Evolutionary conservation across 78 protist species (phyloP), one percentile per base, ranked within the genome.

Genomic region (Pigoraptor vietnamica): DNA sequence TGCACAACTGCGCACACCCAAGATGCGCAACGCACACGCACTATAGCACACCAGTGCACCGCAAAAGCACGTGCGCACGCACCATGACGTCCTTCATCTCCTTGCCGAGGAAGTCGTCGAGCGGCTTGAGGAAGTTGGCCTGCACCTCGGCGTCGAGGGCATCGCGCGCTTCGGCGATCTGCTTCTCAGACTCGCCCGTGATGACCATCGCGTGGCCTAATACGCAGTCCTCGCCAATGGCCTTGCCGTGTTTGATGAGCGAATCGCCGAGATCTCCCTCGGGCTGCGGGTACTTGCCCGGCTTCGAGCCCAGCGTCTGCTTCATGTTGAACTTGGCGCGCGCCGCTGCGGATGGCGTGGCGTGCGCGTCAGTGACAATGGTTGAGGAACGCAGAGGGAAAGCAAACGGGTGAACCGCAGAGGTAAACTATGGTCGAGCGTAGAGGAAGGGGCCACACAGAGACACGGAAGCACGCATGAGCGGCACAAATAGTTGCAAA

Each of bases 91-190:
- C 88, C 88, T 83, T 83, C 19, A 83, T 21, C 35, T 83, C 88
- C 38, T 83, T 83, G 37, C 25, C 25, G 23, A 83, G 39, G 23
- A 83, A 83, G 34, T 83, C 88, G 37, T 83, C 38, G 39, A 83
- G 88, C 39, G 88, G 88, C 6, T 14, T 83, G 34, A 83, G 38
- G 25, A 83, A 83, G 88, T 83, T 83, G 39, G 88, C 35, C 88
- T 83, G 88, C 38, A 35, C 38, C 38, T 83, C 88, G 23, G 88
- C 88, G 23, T 83, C 88, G 37, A 83, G 38, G 1, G 88, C 35
- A 35, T 83, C 88, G 23, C 88, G 88, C 38, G 88, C 88, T 37
- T 83, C 88, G 35, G 88, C 88, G 33, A 83, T 83, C 88, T 83
- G 88, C 38, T 83, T 83, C 88, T 83, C 88, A 34, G 39, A 6